These are phyloP conservation scores for Clonostachys rosea DNA, from an alignment of 2,329 filamentous ascomycete genomes.

Conservation along the genomic window DNA sequence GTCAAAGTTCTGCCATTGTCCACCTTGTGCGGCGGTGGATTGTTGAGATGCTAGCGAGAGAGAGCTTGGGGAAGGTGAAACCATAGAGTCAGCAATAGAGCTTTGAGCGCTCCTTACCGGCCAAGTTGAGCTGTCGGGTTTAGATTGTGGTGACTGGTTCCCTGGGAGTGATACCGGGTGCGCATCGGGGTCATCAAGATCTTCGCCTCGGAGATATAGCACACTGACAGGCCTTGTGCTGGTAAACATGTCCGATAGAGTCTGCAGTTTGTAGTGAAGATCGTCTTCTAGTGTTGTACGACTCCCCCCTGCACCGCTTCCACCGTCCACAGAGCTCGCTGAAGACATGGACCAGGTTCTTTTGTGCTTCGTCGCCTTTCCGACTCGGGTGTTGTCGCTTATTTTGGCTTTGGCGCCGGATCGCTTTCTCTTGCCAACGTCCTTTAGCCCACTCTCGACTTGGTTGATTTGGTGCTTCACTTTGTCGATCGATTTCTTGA, in stretches of 20 bases:
- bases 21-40: constrained; percentile 31
- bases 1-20: constrained; percentile 55
- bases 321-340: constrained; percentile 50
- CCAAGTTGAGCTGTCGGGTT: constrained; percentile 41
- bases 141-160: constrained; percentile 58
- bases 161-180: constrained; percentile 72
- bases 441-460: constrained; percentile 62
- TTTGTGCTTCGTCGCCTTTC: constrained; percentile 88
- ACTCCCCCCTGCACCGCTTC: constrained; percentile 29
- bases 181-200: constrained; percentile 73
- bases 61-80: constrained; percentile 64
- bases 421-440: constrained; percentile 61
- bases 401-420: constrained; percentile 41
- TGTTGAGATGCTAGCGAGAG: constrained; percentile 56
- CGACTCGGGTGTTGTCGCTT: constrained; percentile 54
- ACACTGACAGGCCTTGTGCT: constrained; percentile 77
- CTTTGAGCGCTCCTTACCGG: constrained; percentile 46
- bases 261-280: constrained; percentile 71
- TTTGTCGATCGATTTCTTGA: constrained; percentile 96
- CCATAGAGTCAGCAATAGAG: constrained; percentile 57
- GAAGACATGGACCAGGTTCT: constrained; percentile 95
- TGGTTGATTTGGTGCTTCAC: constrained; percentile 90
- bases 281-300: constrained; percentile 66
- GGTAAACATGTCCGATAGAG: constrained; percentile 82
- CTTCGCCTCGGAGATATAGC: constrained; percentile 71